A percentile compares a stretch with the other conserved stretches of the same genome.
Evolutionary conservation across 495 filamentous ascomycete species (phyloP).

Genomic region (Aspergillus kassunensis): DNA sequence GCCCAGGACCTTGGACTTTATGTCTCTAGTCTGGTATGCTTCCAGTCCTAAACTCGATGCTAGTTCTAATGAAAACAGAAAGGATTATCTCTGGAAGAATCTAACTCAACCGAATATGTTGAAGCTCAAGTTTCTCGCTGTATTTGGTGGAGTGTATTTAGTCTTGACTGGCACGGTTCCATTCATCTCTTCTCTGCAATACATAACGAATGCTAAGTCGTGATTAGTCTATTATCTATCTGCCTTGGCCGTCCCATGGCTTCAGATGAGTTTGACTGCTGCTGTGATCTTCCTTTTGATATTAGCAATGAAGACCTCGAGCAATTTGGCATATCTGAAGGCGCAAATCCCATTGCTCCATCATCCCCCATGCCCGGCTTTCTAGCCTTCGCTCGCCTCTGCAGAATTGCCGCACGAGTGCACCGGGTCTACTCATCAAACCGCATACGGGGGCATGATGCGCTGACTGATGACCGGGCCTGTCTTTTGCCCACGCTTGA

Average conservation of each 20-base stretch:
- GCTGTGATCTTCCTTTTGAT: conserved; percentile 1
- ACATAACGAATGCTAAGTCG: neutral
- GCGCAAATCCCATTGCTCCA: neutral
- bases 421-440: neutral
- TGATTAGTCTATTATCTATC: neutral
- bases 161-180: neutral
- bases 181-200: neutral
- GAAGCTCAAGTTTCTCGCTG: neutral
- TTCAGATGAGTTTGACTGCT: neutral
- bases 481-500: neutral
- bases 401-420: neutral
- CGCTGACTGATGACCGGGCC: neutral
- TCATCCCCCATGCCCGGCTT: neutral
- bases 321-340: neutral
- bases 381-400: neutral
- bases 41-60: neutral
- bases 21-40: neutral
- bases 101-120: neutral
- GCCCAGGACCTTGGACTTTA: neutral
- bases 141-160: neutral
- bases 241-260: neutral
- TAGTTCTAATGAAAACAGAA: neutral
- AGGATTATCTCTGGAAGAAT: no score
- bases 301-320: neutral
- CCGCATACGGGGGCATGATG: neutral